Base-by-base conservation (phyloP, 2,329 filamentous ascomycete species). In the Calonectria fujianensis region DNA sequence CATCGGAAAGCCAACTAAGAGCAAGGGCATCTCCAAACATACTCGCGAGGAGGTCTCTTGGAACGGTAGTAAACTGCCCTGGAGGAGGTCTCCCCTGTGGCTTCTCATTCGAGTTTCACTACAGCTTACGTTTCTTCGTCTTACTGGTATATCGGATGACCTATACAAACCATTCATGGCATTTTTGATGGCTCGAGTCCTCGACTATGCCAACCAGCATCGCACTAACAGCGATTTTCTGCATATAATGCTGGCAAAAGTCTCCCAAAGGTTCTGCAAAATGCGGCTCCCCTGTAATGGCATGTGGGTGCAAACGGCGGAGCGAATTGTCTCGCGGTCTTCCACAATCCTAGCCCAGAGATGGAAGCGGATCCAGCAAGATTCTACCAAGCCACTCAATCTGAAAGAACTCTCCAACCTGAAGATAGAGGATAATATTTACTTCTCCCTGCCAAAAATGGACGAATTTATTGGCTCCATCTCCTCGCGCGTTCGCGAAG, bases 71-170 rank as follows among this genome's bases (percentile, higher is more conserved):
- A 51, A 68, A 7, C 64, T 77, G 1, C 79, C 80, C 0, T 92
- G 90, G 90, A 83, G 87, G 14, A 82, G 88, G 57, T 91, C 90
- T 16, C 84, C 90, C 0, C 73, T 89, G 0, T 93, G 90, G 90
- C 83, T 93, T 0, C 82, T 92, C 0, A 70, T 92, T 3, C 88
- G 91, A 0, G 89, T 91, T 0, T 80, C 85, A 0, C 74, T 91
- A 3, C 90, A 92, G 67, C 76, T 85, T 2, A 74, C 77, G 2
- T 73, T 76, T 71, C 37, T 8, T 0, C 70, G 75, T 0, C 31
- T 59, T 51, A 18, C 61, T 1, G 37, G 7, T 3, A 35, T 18
- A 4, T 35, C 63, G 1, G 20, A 50, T 0, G 10, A n/a, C 8
- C 1, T 31, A 0, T 80, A 80, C 29, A 80, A 80, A 29, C n/a